phyloP scores from a whole-genome alignment of 345 rosid species.

The Citrus maxima region DNA sequence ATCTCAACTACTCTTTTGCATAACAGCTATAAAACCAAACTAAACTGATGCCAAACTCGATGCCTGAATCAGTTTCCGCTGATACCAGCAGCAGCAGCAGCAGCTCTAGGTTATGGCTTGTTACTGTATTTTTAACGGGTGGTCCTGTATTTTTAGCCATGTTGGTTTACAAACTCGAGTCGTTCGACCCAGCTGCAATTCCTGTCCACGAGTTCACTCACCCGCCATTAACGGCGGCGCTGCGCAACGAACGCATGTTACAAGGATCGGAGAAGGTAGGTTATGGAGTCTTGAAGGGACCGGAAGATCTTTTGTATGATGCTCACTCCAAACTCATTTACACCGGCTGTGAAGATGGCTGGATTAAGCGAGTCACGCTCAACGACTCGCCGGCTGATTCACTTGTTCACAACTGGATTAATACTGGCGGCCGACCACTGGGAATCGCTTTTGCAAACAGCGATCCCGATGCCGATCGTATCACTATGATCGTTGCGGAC shows the following conservation, averaged over 20 bases:
- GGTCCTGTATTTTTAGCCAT: slow-evolving; percentile 36
- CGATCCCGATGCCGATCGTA: background rate
- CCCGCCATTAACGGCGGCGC: slow-evolving; percentile 16
- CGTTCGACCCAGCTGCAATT: slow-evolving; percentile 46
- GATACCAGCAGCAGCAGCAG: background rate
- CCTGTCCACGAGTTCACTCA: slow-evolving; percentile 38
- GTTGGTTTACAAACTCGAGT: slow-evolving; percentile 39
- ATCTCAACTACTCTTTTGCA: too few species aligned
- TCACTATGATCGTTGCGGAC: slow-evolving; percentile 59
- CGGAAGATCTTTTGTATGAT: slow-evolving; percentile 68
- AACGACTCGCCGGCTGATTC: slow-evolving; percentile 37
- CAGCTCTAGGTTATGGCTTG: background rate
- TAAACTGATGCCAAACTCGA: background rate
- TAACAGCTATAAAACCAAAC: too few species aligned
- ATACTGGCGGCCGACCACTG: slow-evolving; percentile 84
- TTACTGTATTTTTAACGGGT: slow-evolving; percentile 15
- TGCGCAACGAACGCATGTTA: slow-evolving; percentile 30
- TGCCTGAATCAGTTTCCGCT: background rate
- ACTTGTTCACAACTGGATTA: slow-evolving; percentile 53
- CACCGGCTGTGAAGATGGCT: slow-evolving; percentile 70
- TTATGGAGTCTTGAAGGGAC: slow-evolving; percentile 32
- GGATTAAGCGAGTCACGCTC: slow-evolving; percentile 68
- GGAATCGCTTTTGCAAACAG: slow-evolving; percentile 55
- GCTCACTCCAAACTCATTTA: slow-evolving; percentile 34
- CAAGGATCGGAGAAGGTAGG: slow-evolving; percentile 52